Evolutionary conservation across 352 stramenopile genomes (phyloP), one percentile per base, ranked within the genome.

Genomic region (Globisporangium cederbergense): DNA sequence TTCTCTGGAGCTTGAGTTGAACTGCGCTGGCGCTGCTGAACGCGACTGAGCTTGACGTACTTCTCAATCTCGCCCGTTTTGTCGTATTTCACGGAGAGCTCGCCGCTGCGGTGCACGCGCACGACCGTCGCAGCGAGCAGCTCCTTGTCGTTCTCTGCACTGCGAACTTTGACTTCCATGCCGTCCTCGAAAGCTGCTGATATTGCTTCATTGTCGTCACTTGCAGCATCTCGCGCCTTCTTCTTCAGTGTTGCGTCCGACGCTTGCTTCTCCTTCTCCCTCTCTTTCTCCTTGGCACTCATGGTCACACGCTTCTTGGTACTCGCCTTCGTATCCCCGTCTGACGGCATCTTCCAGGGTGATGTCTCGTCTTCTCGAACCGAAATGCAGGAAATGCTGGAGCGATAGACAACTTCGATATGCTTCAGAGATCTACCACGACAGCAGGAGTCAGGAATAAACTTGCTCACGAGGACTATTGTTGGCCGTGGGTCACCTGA

Each of bases 31-130:
- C 42, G 42, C 16, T 49, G 43, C 25, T 60, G 51, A 11, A 66
- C 50, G 3, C 60, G 60, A 10, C 36, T 28, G 56, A 30, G 36
- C 59, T 58, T 52, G 22, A 83, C 72, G 30, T 72, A 74, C 58
- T 79, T 83, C 64, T 81, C 76, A 0, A 70, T 52, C 57, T 78
- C 66, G 8, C 66, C 74, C 0, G 66, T 72, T 0, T 62, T 47
- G 2, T 75, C 58, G 45, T 79, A 81, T 47, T 79, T 70, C 42
- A 83, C 68, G 6, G 64, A 72, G 6, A 72, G 66, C 13, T 77
- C 65, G 11, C 74, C 76, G 45, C 72, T 81, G 11, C 72, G 73
- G 46, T 83, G 74, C 30, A 71, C 59, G 3, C 73, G 73, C 45
- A 83, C 64, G 5, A 83, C 70, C 1, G 57, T 67, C 4, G 75